A percentile compares a stretch with the other conserved stretches of the same genome.
Evolutionary conservation across 2,329 filamentous ascomycete genomes (phyloP).

Genomic region (Penicillium psychrosexuale): DNA sequence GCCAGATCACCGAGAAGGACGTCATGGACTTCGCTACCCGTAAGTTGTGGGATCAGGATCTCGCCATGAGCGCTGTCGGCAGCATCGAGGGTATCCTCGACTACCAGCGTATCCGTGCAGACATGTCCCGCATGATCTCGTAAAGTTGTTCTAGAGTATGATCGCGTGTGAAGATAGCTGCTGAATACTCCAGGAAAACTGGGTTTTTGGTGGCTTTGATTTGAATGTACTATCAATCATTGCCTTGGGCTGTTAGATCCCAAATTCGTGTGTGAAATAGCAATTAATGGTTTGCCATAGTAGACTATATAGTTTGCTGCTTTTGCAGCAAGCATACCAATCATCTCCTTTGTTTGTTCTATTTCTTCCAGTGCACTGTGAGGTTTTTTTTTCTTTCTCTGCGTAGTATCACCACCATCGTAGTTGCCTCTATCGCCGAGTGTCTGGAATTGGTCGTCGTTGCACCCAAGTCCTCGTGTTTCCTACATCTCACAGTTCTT

Average conservation of each 20-base stretch:
- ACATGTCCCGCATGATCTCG: slow-evolving; percentile 74
- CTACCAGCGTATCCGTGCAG: slow-evolving; percentile 59
- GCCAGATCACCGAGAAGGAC: slow-evolving; percentile 87
- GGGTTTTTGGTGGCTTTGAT: slow-evolving; percentile 16
- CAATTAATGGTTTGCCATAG: slow-evolving; percentile 31
- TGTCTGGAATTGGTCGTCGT: background rate
- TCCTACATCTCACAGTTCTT: background rate
- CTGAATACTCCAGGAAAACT: slow-evolving; percentile 8
- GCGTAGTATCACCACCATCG: background rate
- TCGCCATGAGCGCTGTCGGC: slow-evolving; percentile 90
- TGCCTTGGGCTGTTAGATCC: slow-evolving; percentile 28
- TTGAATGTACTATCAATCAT: slow-evolving; percentile 33
- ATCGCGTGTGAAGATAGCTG: slow-evolving; percentile 23
- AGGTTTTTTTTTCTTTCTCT: background rate
- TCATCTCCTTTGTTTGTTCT: slow-evolving; percentile 25
- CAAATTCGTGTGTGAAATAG: slow-evolving; percentile 31
- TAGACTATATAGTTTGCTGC: slow-evolving; percentile 29
- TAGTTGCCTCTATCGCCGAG: background rate
- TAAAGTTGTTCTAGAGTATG: slow-evolving; percentile 16
- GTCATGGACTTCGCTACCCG: slow-evolving; percentile 94
- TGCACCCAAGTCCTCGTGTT: background rate
- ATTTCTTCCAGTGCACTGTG: background rate
- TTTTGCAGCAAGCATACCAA: slow-evolving; percentile 19
- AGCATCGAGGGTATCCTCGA: slow-evolving; percentile 76
- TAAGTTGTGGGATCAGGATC: slow-evolving; percentile 96